phyloP scores from a whole-genome alignment of 306 rosid genomes.

The Mimosa pudica region DNA sequence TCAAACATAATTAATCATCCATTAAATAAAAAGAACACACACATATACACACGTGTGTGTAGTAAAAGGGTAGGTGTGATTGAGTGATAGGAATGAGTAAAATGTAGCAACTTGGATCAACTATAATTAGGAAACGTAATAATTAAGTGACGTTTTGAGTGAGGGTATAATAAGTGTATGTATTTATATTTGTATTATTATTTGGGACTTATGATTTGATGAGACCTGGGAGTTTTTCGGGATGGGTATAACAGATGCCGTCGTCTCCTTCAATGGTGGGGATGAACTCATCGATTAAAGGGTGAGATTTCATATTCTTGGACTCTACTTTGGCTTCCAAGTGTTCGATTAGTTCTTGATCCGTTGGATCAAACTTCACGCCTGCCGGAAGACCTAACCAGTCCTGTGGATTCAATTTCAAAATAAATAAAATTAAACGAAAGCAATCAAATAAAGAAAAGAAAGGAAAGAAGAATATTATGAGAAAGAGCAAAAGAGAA shows the following conservation, averaged over 20 bases:
- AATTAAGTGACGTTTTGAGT: not conserved
- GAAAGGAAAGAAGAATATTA: constrained; percentile 16
- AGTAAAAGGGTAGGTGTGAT: not conserved
- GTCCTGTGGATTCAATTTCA: constrained; percentile 48
- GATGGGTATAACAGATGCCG: constrained; percentile 94
- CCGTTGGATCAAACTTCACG: constrained; percentile 88
- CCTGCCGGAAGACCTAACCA: constrained; percentile 93
- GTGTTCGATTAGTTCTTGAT: constrained; percentile 85
- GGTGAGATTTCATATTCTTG: constrained; percentile 76
- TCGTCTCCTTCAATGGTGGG: constrained; percentile 91
- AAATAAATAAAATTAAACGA: not conserved
- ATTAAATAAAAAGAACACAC: not conserved
- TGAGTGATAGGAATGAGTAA: not conserved
- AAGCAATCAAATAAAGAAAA: not conserved
- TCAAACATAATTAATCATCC: not conserved
- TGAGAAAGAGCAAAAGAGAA: constrained; percentile 34
- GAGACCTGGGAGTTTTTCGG: constrained; percentile 85
- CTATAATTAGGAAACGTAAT: constrained; percentile 20
- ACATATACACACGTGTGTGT: not conserved
- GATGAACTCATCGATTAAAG: constrained; percentile 84
- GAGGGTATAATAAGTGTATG: not conserved
- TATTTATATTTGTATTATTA: not conserved
- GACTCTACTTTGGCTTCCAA: constrained; percentile 83
- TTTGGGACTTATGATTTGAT: not conserved
- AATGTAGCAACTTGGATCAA: constrained; percentile 1